Conservation (phyloP, 2,329 filamentous ascomycete species). For the Sporothrix brunneoviolacea region DNA sequence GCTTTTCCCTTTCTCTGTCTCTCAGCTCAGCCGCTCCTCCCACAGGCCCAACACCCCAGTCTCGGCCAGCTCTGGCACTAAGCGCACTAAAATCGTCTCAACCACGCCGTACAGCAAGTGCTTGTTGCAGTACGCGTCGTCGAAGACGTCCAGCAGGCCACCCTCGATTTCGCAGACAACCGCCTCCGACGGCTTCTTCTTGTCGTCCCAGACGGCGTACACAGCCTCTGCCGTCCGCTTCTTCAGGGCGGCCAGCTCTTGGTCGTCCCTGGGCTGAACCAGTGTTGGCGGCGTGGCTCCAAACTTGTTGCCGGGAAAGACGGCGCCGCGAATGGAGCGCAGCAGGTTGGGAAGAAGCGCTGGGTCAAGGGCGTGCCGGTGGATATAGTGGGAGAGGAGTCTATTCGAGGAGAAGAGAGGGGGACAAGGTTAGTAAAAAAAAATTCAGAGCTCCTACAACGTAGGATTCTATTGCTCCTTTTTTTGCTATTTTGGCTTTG, state of each 20-base stretch:
- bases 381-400: conserved; percentile 52
- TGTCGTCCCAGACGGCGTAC: conserved; percentile 9
- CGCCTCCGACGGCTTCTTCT: conserved; percentile 2
- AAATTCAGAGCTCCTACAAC: too few species aligned
- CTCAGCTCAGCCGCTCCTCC: conserved; percentile 56
- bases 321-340: conserved; percentile 62
- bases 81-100: conserved; percentile 71
- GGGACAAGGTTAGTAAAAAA: conserved; percentile 1
- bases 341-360: conserved; percentile 60
- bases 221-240: conserved; percentile 19
- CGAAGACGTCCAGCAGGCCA: conserved; percentile 64
- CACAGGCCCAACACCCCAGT: conserved; percentile 64
- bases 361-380: conserved; percentile 54
- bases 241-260: conserved; percentile 55
- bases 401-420: conserved; percentile 29
- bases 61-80: conserved; percentile 78
- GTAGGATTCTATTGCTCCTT: too few species aligned
- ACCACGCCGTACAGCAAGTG: conserved; percentile 78
- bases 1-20: conserved; percentile 2
- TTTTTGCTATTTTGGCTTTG: too few species aligned
- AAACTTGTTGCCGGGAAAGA: conserved; percentile 82
- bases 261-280: conserved; percentile 52
- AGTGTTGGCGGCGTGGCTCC: conserved; percentile 50
- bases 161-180: conserved; percentile 54
- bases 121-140: conserved; percentile 85